Conservation (phyloP, 495 filamentous ascomycete species). For the Penicillium coprophilum region DNA sequence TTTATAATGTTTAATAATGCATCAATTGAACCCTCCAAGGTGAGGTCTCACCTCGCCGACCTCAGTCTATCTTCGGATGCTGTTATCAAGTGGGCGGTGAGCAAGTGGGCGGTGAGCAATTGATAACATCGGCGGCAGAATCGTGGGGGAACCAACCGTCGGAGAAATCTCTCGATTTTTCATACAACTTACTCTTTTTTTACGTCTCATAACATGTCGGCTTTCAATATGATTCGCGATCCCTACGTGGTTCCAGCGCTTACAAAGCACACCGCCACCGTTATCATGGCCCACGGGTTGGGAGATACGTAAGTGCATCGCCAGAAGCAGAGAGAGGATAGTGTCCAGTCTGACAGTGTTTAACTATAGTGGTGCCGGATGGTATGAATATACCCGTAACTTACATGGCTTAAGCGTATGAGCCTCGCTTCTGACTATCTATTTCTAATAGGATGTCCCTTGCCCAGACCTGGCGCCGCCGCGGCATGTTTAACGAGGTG, state of each 20-base stretch:
- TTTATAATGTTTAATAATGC: constrained; percentile 12
- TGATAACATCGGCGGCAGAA: constrained; percentile 32
- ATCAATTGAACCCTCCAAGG: neutral
- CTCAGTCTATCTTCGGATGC: neutral
- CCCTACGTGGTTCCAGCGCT: constrained; percentile 83
- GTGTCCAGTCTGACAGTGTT: constrained; percentile 15
- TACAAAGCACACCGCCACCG: constrained; percentile 86
- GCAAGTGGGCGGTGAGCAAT: constrained; percentile 19
- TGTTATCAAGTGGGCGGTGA: constrained; percentile 24
- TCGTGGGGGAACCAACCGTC: constrained; percentile 21
- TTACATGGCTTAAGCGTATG: neutral
- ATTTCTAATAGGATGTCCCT: constrained; percentile 57
- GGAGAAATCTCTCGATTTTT: constrained; percentile 2
- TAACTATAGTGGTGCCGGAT: constrained; percentile 60
- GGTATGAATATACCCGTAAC: constrained; percentile 42
- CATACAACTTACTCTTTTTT: neutral
- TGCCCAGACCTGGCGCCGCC: constrained; percentile 85
- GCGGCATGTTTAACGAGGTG: constrained; percentile 82
- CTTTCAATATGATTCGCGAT: constrained; percentile 51
- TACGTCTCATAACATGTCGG: neutral
- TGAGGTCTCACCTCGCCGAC: too few species aligned
- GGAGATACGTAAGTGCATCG: constrained; percentile 64
- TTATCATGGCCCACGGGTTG: constrained; percentile 90
- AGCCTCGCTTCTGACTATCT: constrained; percentile 8
- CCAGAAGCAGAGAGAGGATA: neutral